Conservation (phyloP, 1,139 yeast species). For the Geotrichum bryndzae region DNA sequence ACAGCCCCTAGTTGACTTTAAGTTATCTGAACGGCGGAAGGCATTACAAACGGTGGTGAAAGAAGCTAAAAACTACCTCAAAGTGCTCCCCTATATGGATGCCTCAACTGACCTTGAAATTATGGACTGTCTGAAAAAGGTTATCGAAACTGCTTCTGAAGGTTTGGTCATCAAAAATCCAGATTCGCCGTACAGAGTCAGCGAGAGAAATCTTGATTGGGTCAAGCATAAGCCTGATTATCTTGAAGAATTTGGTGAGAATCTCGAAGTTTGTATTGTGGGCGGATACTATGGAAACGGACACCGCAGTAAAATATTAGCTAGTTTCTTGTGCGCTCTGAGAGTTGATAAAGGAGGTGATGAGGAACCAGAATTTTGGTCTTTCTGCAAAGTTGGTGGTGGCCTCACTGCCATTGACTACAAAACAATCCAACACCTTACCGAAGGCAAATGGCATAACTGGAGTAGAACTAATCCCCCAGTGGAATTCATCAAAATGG, state of each 20-base stretch:
- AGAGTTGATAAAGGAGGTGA: constrained; percentile 37
- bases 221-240: constrained; percentile 89
- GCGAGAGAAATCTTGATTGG: constrained; percentile 60
- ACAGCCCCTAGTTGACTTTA: constrained; percentile 47
- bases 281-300: constrained; percentile 75
- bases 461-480: constrained; percentile 37
- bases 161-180: constrained; percentile 76
- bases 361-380: constrained; percentile 36
- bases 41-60: constrained; percentile 45
- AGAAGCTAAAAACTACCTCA: constrained; percentile 42
- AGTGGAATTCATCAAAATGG: constrained; percentile 47
- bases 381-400: constrained; percentile 79
- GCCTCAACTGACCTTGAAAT: constrained; percentile 45
- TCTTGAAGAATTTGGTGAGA: constrained; percentile 78
- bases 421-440: constrained; percentile 49
- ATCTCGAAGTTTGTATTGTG: constrained; percentile 69
- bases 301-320: constrained; percentile 33
- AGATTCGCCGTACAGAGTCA: constrained; percentile 53
- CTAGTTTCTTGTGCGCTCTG: constrained; percentile 71
- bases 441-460: constrained; percentile 58
- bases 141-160: constrained; percentile 60
- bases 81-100: constrained; percentile 45
- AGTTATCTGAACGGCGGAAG: constrained; percentile 52
- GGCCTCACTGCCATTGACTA: constrained; percentile 68
- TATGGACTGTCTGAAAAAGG: constrained; percentile 48